phyloP scores from a whole-genome alignment of 1,284 basidiomycete species.

The Cryptococcus amylolentus region DNA sequence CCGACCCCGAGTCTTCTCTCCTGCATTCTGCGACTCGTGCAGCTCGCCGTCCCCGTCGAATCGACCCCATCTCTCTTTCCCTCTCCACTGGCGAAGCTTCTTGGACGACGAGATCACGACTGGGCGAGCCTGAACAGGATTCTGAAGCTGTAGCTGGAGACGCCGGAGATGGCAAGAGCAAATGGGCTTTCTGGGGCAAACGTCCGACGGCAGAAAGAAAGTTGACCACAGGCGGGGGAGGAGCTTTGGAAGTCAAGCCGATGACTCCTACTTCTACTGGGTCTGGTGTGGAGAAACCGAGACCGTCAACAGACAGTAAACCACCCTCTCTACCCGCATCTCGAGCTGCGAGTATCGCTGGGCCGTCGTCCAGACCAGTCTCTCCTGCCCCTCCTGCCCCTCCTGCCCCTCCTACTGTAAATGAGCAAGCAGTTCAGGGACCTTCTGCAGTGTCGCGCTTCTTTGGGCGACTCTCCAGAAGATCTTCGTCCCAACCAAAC shows the following conservation, averaged over 20 bases:
- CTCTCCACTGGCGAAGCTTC: slow-evolving; percentile 9
- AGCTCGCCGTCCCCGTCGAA: slow-evolving; percentile 17
- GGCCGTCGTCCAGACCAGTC: slow-evolving; percentile 7
- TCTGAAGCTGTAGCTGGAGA: not conserved
- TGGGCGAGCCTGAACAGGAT: slow-evolving; percentile 40
- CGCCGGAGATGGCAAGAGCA: slow-evolving; percentile 4
- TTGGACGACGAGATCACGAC: slow-evolving; percentile 39
- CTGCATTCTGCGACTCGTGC: slow-evolving; percentile 24
- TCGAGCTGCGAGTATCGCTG: slow-evolving; percentile 8
- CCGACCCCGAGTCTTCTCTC: slow-evolving; percentile 37
- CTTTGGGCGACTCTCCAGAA: slow-evolving; percentile 37
- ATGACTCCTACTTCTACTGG: slow-evolving; percentile 7
- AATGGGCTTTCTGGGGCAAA: slow-evolving; percentile 47
- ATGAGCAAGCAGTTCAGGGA: slow-evolving; percentile 7
- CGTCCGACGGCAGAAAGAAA: slow-evolving; percentile 29
- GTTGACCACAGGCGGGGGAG: slow-evolving; percentile 45
- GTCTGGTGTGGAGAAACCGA: slow-evolving; percentile 3
- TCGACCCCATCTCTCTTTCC: slow-evolving; percentile 13
- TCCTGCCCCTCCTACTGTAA: not conserved
- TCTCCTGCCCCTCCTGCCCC: slow-evolving; percentile 9
- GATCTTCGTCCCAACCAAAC: slow-evolving; percentile 12
- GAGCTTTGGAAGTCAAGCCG: slow-evolving; percentile 43
- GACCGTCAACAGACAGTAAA: slow-evolving; percentile 4
- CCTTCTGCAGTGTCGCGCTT: slow-evolving; percentile 47
- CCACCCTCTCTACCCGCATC: slow-evolving; percentile 6